phyloP scores from a whole-genome alignment of 257 asterid genomes.

The Capsicum chinense region DNA sequence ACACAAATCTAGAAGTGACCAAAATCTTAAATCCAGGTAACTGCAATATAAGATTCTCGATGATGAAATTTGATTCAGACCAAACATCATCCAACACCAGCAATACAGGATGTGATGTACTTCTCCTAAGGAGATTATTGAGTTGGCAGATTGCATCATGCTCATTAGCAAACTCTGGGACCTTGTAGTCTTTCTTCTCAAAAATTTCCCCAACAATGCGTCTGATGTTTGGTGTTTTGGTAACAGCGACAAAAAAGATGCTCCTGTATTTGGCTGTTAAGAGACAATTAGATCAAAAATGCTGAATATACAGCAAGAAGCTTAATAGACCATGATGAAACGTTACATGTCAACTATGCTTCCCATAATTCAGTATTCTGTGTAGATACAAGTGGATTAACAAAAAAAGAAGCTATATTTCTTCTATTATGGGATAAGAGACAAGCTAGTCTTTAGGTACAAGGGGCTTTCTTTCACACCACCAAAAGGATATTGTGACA shows the following conservation, averaged over 20 bases:
- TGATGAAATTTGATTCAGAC: constrained; percentile 35
- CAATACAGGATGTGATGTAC: constrained; percentile 26
- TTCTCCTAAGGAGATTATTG: constrained; percentile 26
- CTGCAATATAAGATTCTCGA: constrained; percentile 33
- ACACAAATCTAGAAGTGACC: constrained; percentile 45
- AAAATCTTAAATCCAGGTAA: constrained; percentile 38
- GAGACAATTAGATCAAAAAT: background rate
- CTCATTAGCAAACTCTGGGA: constrained; percentile 37
- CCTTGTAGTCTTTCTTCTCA: constrained; percentile 5
- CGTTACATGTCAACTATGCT: background rate
- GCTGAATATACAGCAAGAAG: background rate
- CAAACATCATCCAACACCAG: constrained; percentile 51
- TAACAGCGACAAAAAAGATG: constrained; percentile 41
- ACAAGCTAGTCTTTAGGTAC: constrained; percentile 4
- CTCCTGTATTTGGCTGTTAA: constrained; percentile 33
- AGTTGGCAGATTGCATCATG: constrained; percentile 39
- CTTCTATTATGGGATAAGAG: background rate
- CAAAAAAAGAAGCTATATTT: background rate
- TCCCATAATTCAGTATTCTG: background rate
- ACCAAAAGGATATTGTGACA: background rate
- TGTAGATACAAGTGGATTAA: background rate
- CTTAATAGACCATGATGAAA: background rate
- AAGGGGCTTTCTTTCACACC: background rate
- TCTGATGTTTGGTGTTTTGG: constrained; percentile 32
- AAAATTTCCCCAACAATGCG: constrained; percentile 39